A percentile compares a stretch with the other conserved stretches of the same genome.
Conservation (phyloP, 2,329 filamentous ascomycete species). For the Epichloe scottii region DNA sequence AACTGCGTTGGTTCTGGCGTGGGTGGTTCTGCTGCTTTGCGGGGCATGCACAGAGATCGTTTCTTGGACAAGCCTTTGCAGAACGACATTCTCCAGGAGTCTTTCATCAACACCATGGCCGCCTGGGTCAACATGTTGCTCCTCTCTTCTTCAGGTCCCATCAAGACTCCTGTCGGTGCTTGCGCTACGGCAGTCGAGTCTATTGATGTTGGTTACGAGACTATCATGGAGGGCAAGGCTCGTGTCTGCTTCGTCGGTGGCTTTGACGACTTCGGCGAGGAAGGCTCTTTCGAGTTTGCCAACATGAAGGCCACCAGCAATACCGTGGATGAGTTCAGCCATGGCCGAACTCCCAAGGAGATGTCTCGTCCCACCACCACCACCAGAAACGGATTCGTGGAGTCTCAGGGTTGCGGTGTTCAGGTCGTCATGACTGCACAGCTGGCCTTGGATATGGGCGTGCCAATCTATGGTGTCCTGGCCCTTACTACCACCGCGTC, state of each 20-base stretch:
- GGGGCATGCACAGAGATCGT: constrained; percentile 97
- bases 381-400: constrained; percentile 97
- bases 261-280: constrained; percentile 98
- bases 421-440: constrained; percentile 97
- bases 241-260: constrained; percentile 95
- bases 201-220: constrained; percentile 94
- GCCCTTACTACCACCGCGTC: constrained; percentile 91
- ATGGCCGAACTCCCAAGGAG: constrained; percentile 87
- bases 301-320: constrained; percentile 99
- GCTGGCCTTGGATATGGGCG: constrained; percentile 94
- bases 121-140: constrained; percentile 99
- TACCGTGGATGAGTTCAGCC: constrained; percentile 87
- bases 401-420: constrained; percentile 96
- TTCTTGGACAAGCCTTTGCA: constrained; percentile 95
- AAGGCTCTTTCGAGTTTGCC: constrained; percentile 98
- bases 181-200: constrained; percentile 97
- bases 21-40: constrained; percentile 81
- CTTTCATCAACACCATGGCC: constrained; percentile 99
- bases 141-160: constrained; percentile 89
- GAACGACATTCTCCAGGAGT: constrained; percentile 98
- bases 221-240: constrained; percentile 96
- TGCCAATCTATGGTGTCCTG: constrained; percentile 91
- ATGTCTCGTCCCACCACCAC: constrained; percentile 98
- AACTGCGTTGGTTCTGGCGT: constrained; percentile 99
- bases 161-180: constrained; percentile 96